phyloP scores from a whole-genome alignment of 2,329 filamentous ascomycete genomes.

The Microcera coccophila region DNA sequence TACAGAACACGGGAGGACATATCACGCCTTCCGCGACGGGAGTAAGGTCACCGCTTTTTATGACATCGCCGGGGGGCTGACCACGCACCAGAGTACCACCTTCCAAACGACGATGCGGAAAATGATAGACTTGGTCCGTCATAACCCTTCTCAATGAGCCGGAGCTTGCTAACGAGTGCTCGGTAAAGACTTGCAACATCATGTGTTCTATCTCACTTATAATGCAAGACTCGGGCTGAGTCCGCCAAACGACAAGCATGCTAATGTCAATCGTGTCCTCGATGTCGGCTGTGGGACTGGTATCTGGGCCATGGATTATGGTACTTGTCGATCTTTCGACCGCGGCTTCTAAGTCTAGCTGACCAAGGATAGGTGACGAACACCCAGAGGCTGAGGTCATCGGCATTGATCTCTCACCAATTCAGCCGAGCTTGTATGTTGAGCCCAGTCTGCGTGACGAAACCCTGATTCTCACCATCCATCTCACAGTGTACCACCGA shows the following conservation, averaged over 20 bases:
- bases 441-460: background rate
- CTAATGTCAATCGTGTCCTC: constrained; percentile 4
- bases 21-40: constrained; percentile 9
- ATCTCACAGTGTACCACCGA: constrained; percentile 4
- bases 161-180: background rate
- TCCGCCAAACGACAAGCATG: constrained; percentile 1
- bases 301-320: constrained; percentile 4
- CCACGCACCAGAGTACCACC: constrained; percentile 5
- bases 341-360: background rate
- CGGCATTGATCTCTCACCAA: constrained; percentile 8
- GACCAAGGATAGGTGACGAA: constrained; percentile 4
- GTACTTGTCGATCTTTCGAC: background rate
- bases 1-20: constrained; percentile 9
- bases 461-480: background rate
- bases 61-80: background rate
- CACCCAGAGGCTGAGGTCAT: constrained; percentile 9
- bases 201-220: constrained; percentile 9
- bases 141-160: background rate
- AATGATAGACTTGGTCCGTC: constrained; percentile 6
- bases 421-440: constrained; percentile 5
- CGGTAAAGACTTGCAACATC: constrained; percentile 6
- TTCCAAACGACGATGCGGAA: constrained; percentile 9
- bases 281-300: constrained; percentile 10
- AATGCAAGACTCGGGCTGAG: constrained; percentile 7
- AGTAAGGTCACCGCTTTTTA: background rate